Conservation (phyloP, 768 basidiomycete genomes). For the Rhodotorula graminis region DNA sequence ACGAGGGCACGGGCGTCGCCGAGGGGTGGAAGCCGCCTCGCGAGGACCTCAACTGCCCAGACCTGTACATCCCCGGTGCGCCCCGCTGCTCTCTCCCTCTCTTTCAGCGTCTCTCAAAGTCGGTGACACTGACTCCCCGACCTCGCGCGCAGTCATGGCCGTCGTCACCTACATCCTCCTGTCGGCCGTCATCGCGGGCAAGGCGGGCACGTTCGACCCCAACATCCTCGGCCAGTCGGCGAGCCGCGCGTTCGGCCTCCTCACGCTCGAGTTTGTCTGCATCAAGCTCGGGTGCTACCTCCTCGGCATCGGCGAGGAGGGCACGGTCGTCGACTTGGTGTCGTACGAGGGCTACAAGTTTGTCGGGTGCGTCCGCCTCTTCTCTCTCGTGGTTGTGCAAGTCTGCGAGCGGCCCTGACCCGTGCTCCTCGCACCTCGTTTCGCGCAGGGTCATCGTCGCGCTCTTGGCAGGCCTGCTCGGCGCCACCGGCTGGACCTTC, state of each 20-base stretch:
- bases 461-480: conserved; percentile 65
- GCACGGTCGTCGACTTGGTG: conserved; percentile 71
- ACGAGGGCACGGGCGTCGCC: conserved; percentile 59
- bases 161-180: conserved; percentile 91
- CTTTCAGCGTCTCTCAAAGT: background rate
- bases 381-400: too few species aligned
- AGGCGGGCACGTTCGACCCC: conserved; percentile 78
- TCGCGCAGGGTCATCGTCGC: conserved; percentile 69
- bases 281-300: conserved; percentile 91
- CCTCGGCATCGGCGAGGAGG: conserved; percentile 68
- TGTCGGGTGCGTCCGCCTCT: conserved; percentile 72
- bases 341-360: conserved; percentile 98
- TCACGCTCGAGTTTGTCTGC: conserved; percentile 80
- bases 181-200: conserved; percentile 75
- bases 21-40: conserved; percentile 77
- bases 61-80: conserved; percentile 89
- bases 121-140: background rate
- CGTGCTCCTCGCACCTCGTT: background rate
- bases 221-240: conserved; percentile 80
- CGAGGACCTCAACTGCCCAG: conserved; percentile 92
- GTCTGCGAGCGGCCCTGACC: too few species aligned
- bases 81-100: conserved; percentile 19
- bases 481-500: conserved; percentile 61
- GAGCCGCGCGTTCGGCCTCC: conserved; percentile 74
- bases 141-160: conserved; percentile 67